Base-by-base conservation (phyloP, 345 rosid genomes). In the Populus davidiana region DNA sequence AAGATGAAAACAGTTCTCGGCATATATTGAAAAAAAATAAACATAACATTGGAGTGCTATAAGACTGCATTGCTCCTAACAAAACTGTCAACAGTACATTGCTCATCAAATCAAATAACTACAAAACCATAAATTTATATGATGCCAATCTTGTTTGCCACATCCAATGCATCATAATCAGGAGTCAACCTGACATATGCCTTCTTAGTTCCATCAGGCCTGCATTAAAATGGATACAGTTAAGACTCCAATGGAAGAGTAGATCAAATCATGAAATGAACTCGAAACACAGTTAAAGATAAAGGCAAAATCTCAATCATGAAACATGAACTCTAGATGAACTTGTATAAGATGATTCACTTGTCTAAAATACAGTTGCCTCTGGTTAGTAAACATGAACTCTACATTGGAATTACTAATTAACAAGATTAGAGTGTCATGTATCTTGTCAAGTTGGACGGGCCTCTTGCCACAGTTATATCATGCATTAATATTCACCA, bases 121-220 rank as follows among this genome's bases (percentile, higher is more conserved):
- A 71, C 31, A 71, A 66, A 76, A 50, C 27, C 9, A 21, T 11
- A n/a, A 17, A 25, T 41, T 73, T 81, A 77, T 27, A 81, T 73
- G 67, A 77, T 81, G 12, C 81, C 81, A 50, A 81, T 77, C 72
- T 81, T 77, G 78, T 69, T 81, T 17, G 84, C 84, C 23, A 78
- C 84, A 73, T 81, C 81, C 69, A 81, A 74, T 4, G 91, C 91
- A 80, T 90, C 94, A 21, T 89, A 90, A 69, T 86, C 96, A 0
- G 90, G 91, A 44, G 91, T 89, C 80, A 89, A 78, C 87, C 94
- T 87, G 47, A 90, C 94, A 73, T 89, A 90, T 4, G 96, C 90
- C 80, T 90, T 90, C 85, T 90, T 89, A 0, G 94, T 91, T 74
- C 96, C 94, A 81, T 91, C 96, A 59, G 93, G 93, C 89, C 84